Base-by-base conservation (phyloP, 2,329 filamentous ascomycete genomes). In the Hymenoscyphus albidus region DNA sequence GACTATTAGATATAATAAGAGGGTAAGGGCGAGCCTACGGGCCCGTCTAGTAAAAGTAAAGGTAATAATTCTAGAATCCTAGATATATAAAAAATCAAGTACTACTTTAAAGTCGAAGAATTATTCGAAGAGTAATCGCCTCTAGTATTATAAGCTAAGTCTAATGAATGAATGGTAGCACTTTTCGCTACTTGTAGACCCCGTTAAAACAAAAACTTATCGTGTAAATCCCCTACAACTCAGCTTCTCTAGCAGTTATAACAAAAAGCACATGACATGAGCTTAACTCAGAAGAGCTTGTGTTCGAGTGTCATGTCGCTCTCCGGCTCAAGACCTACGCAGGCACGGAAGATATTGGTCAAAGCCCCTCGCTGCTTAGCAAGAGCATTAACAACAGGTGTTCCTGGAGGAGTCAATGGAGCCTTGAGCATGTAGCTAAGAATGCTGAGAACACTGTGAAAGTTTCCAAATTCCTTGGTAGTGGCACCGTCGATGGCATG, bases 351-450 rank as follows among this genome's bases (percentile, higher is more conserved):
- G 80, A 99, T 97, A 83, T 99, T 99, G 79, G 91, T 95, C 77
- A 99, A 80, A 55, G 93, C 93, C 70, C 88, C 90, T 71, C 95
- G 92, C 84, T 99, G 95, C 86, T 99, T 99, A 75, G 90, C 92
- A 70, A 99, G 85, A 65, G 95, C 87, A 76, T 99, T 99, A 81
- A 99, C 86, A 66, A 99, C 95, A 3, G 95, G 95, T 12, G 95
- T 97, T 71, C 95, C 95, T 1, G 94, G 89, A 59, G 95, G 95
- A 44, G 93, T 97, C 78, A 98, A 80, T 48, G 95, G 95, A 64
- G 95, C 95, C 88, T 95, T 88, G 76, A 99, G 90, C 95, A 99
- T 99, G 84, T 97, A 99, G 85, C 93, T 97, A 73, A 99, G 88
- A 69, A 99, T 88, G 81, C 92, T 97, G 67, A 99, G 88, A 54